Evolutionary conservation across 1,284 basidiomycete genomes (phyloP), one percentile per base, ranked within the genome.

Genomic region (Ceratobasidium sp.): DNA sequence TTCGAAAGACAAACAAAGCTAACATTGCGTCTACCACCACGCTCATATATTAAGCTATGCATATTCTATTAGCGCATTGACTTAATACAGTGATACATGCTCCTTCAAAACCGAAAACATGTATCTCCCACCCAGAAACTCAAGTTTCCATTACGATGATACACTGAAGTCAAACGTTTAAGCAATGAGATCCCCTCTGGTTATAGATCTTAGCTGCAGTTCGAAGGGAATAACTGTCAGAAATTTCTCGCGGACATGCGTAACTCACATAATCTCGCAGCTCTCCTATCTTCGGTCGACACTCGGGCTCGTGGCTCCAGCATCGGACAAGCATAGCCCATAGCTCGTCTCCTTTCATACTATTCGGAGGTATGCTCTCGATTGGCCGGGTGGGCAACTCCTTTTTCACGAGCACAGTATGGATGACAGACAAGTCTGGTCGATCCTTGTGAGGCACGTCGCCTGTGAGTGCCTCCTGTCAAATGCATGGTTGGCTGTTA

Each of bases 291-390:
- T 45, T 43, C 0, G 62, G 62, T 8, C 62, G 49, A 20, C 20
- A 17, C 29, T 15, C 25, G n/a, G 62, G 62, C 35, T 43, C 50
- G n/a, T 54, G 43, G 29, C 50, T 54, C 62, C 62, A 67, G 40
- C 62, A 67, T 3, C 62, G 62, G 7, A 38, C 50, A 31, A 67
- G 52, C 50, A 67, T 42, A 12, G 10, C 50, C 62, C 62, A 67
- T 45, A 67, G 25, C 22, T 22, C 38, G 40, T 67, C 38, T 8
- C 49, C 62, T 42, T 54, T 13, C 12, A 15, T 53, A 38, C 38
- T 54, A 13, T 20, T 20, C 8, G 29, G 32, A 22, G 62, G 50
- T 42, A 67, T 38, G n/a, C 29, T 15, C 15, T 54, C 50, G 12
- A 43, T 15, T 2, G 62, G 62, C 13, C 62, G 62, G 4, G 35